A percentile compares a stretch with the other conserved stretches of the same genome.
phyloP scores from a whole-genome alignment of 805 yeast genomes.

The Yamadazyma endophytica region DNA sequence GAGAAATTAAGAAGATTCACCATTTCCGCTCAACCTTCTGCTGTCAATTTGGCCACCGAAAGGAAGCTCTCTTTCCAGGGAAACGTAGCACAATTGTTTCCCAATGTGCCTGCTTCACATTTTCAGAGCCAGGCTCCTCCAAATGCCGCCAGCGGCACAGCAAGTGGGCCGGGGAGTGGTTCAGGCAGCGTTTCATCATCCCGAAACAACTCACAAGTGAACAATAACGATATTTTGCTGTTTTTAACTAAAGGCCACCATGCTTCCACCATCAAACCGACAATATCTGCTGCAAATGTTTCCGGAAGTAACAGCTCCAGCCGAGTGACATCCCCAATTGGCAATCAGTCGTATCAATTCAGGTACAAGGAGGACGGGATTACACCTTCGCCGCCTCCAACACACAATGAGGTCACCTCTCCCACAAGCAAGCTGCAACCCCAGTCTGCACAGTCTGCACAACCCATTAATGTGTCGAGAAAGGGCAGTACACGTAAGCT shows the following conservation, averaged over 20 bases:
- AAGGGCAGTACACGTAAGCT: constrained; percentile 23
- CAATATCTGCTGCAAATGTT: constrained; percentile 1
- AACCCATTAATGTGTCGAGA: constrained; percentile 18
- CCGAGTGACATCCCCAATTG: constrained; percentile 9
- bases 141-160: not conserved
- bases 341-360: constrained; percentile 3
- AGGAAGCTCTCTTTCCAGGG: constrained; percentile 7
- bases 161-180: not conserved
- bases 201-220: constrained; percentile 11
- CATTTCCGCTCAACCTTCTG: constrained; percentile 40
- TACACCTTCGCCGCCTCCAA: constrained; percentile 18
- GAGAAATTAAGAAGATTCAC: constrained; percentile 40
- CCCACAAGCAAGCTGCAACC: constrained; percentile 4
- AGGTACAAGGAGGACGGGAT: not conserved
- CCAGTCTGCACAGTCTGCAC: constrained; percentile 9
- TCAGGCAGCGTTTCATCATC: constrained; percentile 5
- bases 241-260: constrained; percentile 7
- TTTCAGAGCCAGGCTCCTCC: not conserved
- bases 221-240: constrained; percentile 9
- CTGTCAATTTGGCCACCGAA: constrained; percentile 19
- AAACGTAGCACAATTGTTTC: no score
- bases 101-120: no score
- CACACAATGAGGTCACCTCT: constrained; percentile 2
- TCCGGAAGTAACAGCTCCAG: constrained; percentile 6
- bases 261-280: constrained; percentile 3